Percentiles rank a stretch among this genome's conserved stretches.
These are phyloP conservation scores for Tylopilus vinaceipallidus DNA, from an alignment of 768 basidiomycete genomes.

Conservation along the genomic window DNA sequence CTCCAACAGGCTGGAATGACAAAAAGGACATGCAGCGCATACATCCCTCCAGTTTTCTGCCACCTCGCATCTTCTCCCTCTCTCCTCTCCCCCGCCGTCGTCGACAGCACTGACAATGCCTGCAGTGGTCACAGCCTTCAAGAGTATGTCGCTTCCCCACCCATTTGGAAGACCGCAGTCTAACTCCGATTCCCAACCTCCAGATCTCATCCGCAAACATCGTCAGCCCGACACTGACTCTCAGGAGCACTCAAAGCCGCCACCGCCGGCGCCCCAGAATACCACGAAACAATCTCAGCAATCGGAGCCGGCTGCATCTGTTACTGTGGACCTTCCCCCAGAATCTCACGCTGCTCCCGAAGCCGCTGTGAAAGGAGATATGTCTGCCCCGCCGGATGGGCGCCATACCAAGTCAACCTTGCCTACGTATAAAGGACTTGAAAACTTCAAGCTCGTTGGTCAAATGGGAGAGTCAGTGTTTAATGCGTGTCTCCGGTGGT, in stretches of 20 bases:
- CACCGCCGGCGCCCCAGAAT: conserved; percentile 21
- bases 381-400: conserved; percentile 70
- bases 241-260: conserved; percentile 22
- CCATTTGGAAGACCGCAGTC: conserved; percentile 7
- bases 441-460: conserved; percentile 69
- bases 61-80: not conserved
- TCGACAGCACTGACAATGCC: conserved; percentile 47
- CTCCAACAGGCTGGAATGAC: conserved; percentile 29
- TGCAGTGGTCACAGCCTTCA: conserved; percentile 82
- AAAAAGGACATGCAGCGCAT: conserved; percentile 29
- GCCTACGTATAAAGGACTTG: conserved; percentile 85
- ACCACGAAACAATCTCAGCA: conserved; percentile 35
- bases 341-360: conserved; percentile 27
- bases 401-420: conserved; percentile 69
- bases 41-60: conserved; percentile 7
- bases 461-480: conserved; percentile 92
- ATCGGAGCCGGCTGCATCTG: conserved; percentile 37
- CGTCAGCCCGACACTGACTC: conserved; percentile 37
- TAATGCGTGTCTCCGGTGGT: not conserved
- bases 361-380: conserved; percentile 6
- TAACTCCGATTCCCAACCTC: conserved; percentile 22
- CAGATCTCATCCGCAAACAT: conserved; percentile 76
- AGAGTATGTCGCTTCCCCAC: conserved; percentile 52
- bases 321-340: conserved; percentile 35
- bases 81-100: not conserved